Evolutionary conservation across 768 basidiomycete genomes (phyloP), one percentile per base, ranked within the genome.

Genomic region (Tremella yokohamensis): DNA sequence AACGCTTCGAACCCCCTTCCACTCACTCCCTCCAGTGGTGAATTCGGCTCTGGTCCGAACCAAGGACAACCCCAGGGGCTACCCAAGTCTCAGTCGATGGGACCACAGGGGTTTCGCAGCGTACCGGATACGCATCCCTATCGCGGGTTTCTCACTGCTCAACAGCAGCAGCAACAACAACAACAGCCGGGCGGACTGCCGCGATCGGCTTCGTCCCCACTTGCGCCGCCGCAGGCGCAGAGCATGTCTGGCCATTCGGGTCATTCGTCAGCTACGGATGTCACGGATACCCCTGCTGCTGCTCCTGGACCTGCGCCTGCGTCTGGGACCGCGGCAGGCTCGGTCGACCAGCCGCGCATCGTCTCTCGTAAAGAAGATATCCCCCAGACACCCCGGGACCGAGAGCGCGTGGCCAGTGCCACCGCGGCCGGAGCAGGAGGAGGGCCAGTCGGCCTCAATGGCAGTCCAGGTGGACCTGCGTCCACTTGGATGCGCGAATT

Each of bases 71-170:
- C 49, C 51, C 11, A 25, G 11, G 34, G 34, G 37, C 26, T 63
- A 15, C 59, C 66, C 8, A 70, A 67, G 47, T 62, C 60, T 16
- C 69, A 71, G 49, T 60, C 57, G 26, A 68, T 71, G 66, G 62
- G 64, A 3, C 29, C 29, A 11, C 29, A 34, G 29, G 29, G 29
- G 11, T 65, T 68, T 40, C 39, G 57, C 12, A 37, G 48, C 20
- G 49, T 63, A 2, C 62, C 62, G 1, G 62, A 67, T 20, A 58
- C 58, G 6, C 62, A 67, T 29, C 62, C 62, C 22, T 63, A 67
- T 54, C 58, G 65, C 38, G 62, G 62, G 1, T 52, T 25, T 19
- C 60, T 54, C 45, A 22, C 37, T 42, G 52, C 52, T 25, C 49
- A 60, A 15, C 58, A 56, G 8, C 40, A 54, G 24, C 22, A 59